Evolutionary conservation across 1,284 basidiomycete genomes (phyloP).

Genomic region (Tausonia pullulans): DNA sequence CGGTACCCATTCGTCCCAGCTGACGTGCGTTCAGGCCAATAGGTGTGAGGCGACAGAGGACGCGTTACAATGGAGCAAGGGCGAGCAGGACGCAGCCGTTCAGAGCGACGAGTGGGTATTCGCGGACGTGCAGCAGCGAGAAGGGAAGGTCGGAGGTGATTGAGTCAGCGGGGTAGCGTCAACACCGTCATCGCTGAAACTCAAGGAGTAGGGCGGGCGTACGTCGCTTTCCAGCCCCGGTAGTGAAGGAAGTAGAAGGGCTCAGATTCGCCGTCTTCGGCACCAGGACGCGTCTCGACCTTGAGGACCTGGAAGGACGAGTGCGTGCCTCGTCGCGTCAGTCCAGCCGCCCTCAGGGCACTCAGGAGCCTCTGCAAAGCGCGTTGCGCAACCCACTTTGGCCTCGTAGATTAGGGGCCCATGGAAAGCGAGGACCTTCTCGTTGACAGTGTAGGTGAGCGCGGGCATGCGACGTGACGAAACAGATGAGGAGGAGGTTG

Average conservation of each 20-base stretch:
- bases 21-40: conserved; percentile 28
- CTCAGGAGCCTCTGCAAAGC: background rate
- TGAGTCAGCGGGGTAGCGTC: background rate
- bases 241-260: conserved; percentile 92
- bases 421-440: conserved; percentile 86
- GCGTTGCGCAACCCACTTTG: conserved; percentile 43
- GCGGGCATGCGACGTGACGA: background rate
- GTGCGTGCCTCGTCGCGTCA: no score
- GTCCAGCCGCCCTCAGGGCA: no score
- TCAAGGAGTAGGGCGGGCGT: conserved; percentile 32
- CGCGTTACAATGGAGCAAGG: background rate
- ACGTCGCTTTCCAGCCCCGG: conserved; percentile 99
- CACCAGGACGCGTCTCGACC: conserved; percentile 39
- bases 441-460: conserved; percentile 27
- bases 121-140: background rate
- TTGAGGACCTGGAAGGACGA: conserved; percentile 52
- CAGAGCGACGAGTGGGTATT: conserved; percentile 4
- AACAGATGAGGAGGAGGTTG: background rate
- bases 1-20: conserved; percentile 98
- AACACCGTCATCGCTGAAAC: background rate
- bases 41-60: no score
- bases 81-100: background rate
- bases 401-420: conserved; percentile 91
- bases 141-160: background rate
- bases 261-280: conserved; percentile 33